Percentiles rank a stretch among this genome's conserved stretches.
Conservation (phyloP, 345 rosid genomes). For the Firmiana major region DNA sequence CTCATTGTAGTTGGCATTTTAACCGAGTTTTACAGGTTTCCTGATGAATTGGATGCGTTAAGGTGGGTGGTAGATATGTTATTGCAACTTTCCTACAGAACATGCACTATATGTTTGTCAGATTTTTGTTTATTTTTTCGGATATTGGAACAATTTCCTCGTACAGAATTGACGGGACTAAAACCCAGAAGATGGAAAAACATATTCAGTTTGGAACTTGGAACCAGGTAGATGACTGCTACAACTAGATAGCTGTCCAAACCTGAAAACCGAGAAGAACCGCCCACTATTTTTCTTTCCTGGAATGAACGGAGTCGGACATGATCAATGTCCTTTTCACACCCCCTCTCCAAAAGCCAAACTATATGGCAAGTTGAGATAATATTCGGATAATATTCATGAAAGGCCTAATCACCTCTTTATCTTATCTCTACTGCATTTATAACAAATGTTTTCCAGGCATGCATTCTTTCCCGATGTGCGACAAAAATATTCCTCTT, state of each 20-base stretch:
- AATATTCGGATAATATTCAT: neutral
- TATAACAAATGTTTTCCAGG: neutral
- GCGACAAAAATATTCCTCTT: neutral
- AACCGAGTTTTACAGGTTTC: neutral
- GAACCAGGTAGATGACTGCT: neutral
- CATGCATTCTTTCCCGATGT: neutral
- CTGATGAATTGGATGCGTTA: neutral
- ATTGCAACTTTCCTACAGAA: neutral
- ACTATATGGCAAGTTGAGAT: neutral
- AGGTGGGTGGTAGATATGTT: neutral
- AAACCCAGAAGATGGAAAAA: neutral
- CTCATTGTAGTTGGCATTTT: neutral
- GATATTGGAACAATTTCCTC: neutral
- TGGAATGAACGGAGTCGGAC: too few species aligned
- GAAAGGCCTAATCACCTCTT: neutral
- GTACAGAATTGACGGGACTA: neutral
- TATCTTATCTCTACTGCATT: neutral
- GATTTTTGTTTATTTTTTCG: too few species aligned
- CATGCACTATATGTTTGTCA: too few species aligned
- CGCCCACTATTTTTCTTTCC: neutral
- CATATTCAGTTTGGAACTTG: neutral
- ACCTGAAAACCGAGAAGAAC: too few species aligned
- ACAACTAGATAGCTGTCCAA: too few species aligned
- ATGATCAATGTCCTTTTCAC: too few species aligned
- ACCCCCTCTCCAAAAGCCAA: neutral